Evolutionary conservation across 176 grass and related monocot genomes (phyloP), one percentile per base, ranked within the genome.

Genomic region (Calamus simplicifolius): DNA sequence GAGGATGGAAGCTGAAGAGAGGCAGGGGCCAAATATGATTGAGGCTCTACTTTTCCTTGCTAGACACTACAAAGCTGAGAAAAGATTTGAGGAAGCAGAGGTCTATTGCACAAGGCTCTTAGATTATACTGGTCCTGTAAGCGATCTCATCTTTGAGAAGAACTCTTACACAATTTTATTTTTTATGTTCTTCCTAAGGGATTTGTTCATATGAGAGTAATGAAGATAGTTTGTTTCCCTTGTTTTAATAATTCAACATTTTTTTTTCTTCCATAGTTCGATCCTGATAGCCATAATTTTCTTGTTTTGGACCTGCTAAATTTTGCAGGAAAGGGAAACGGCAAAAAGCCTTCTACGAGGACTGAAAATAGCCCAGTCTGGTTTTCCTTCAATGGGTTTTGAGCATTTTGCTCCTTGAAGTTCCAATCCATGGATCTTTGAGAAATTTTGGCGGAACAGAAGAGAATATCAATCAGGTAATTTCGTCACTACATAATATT

Each of bases 111-210:
- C 88, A 66, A 79, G 88, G 63, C 76, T 98, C 29, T 72, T 98
- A 56, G 94, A 98, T 75, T 92, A 84, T 73, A 92, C 94, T 70
- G 94, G 88, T 64, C 94, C 88, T 5, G 93, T 98, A 92, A 75
- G 88, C 74, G 64, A 51, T 57, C 30, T 73, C 26, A 48, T 25
- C 21, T 51, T 25, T 49, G 12, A 43, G 31, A 6, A 4, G 35
- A 43, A 43, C 35, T 43, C 35, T 43, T 43, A 13, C 35, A 43
- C 8, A 2, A 43, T 43, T 43, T 43, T 43, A 13, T 43, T 43
- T 43, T 43, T 43, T 43, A 43, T 43, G 35, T 43, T 43, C 35
- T 43, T 43, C 8, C 10, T 0, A 43, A 43, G 35, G 35, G 12
- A 43, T 13, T 43, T 43, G 35, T 43, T 43, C 35, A 43, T 43